phyloP scores from a whole-genome alignment of 192 early-diverging fungal species.

The Glomus cerebriforme region DNA sequence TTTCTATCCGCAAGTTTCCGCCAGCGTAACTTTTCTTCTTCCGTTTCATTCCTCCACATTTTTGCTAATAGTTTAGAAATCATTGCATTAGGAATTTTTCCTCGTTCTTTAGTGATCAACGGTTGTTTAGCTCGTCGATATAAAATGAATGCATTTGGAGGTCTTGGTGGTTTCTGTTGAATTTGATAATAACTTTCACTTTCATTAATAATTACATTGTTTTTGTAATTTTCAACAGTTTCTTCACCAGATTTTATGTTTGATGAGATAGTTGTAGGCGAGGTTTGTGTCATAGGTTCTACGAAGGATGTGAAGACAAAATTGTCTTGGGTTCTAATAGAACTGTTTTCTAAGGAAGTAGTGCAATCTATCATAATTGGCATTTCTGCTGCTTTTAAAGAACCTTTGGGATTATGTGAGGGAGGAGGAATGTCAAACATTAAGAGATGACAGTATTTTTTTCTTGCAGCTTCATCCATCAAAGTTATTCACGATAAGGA shows the following conservation, averaged over 20 bases:
- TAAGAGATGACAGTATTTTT: conserved; percentile 21
- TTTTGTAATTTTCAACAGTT: background rate
- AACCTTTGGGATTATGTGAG: background rate
- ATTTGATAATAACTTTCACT: background rate
- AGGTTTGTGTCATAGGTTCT: background rate
- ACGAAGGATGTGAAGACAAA: conserved; percentile 31
- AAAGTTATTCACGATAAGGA: too few species aligned
- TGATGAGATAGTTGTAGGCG: background rate
- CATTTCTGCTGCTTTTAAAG: background rate
- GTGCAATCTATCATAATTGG: conserved; percentile 27
- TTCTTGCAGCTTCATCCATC: conserved; percentile 26
- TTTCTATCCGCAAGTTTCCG: conserved; percentile 17
- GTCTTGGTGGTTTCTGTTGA: background rate
- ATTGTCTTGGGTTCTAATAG: conserved; percentile 16
- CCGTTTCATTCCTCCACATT: conserved; percentile 17
- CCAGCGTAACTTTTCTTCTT: conserved; percentile 17
- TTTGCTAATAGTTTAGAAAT: conserved; percentile 25
- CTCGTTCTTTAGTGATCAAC: background rate
- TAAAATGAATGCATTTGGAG: conserved; percentile 32
- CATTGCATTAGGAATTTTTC: background rate
- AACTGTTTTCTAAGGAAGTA: conserved; percentile 29
- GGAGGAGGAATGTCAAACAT: conserved; percentile 19
- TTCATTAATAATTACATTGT: background rate
- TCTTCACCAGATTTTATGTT: background rate
- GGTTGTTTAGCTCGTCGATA: conserved; percentile 22